Base-by-base conservation (phyloP, 257 asterid species). In the Gentiana macrophylla region DNA sequence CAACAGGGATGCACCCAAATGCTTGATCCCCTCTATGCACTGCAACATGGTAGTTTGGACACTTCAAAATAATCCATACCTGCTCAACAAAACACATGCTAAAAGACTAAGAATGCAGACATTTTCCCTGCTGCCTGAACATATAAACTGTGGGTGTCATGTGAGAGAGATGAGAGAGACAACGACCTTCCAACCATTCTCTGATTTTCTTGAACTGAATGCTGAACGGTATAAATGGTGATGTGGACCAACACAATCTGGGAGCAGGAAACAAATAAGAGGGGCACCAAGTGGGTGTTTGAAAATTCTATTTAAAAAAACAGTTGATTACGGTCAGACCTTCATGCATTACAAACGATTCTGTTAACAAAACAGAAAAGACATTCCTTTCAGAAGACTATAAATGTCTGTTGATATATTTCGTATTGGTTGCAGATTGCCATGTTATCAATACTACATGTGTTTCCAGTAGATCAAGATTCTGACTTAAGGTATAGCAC, bases 11-110 rank as follows among this genome's bases (percentile, higher is more conserved):
- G 94, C 90, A 79, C 93, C 77, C 59, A 87, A 81, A 79, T 83
- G 95, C 89, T 72, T 81, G 74, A 87, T 60, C 66, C 92, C 98
- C 50, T 74, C 98, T 86, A 88, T 11, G 82, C 89, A 83, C 94
- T 75, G 93, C 94, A 81, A 59, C 95, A 88, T 92, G 94, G 94
- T 83, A 77, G 38, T 62, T 59, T 74, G 55, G 67, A 79, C 63
- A 70, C 80, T 59, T 80, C 81, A 88, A 75, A 78, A 77, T 63
- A 52, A 90, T 85, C 95, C 95, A 88, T 88, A 59, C 80, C 99
- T 88, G 88, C 64, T 66, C 55, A 51, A 65, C 35, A 59, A 46
- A 57, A 58, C 3, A 65, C 47, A 45, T 35, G 24, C 50, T 12
- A 12, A 45, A 7, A 44, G 32, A 11, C 55, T 59, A 34, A 60